These are phyloP conservation scores for Chenopodium formosanum DNA, from an alignment of 148 eudicot species.

Conservation along the genomic window DNA sequence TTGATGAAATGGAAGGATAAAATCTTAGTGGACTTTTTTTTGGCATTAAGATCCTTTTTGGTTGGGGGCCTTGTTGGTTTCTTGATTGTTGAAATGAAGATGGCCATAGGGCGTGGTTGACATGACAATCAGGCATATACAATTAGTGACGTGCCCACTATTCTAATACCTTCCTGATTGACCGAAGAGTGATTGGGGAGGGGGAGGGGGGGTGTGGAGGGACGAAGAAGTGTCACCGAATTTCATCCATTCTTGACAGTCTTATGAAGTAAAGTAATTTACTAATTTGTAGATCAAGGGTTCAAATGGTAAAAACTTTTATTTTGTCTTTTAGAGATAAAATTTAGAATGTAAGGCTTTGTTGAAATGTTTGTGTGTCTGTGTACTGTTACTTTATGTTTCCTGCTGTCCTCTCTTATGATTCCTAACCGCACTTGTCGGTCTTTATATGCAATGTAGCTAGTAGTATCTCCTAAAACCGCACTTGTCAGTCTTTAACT, in stretches of 20 bases:
- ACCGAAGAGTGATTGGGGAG: not conserved
- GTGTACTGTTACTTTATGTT: no score
- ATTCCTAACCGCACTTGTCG: no score
- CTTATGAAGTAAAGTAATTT: not conserved
- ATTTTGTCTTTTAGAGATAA: not conserved
- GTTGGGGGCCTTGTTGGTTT: not conserved
- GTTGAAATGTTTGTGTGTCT: no score
- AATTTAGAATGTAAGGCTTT: not conserved
- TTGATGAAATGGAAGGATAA: not conserved
- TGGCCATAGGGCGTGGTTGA: not conserved
- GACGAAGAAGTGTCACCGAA: not conserved
- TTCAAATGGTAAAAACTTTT: not conserved
- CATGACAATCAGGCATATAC: not conserved
- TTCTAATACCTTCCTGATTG: not conserved
- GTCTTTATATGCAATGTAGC: constrained; percentile 13
- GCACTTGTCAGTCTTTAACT: no score
- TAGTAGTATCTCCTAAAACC: no score
- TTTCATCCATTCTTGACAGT: not conserved
- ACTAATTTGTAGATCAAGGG: not conserved
- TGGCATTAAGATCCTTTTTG: not conserved
- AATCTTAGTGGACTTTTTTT: not conserved
- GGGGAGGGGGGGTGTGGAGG: not conserved
- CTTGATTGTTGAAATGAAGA: not conserved
- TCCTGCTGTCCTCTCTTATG: no score
- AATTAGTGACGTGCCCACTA: not conserved